Evolutionary conservation across 2,329 filamentous ascomycete genomes (phyloP).

Genomic region (Phialemoniopsis sp.): DNA sequence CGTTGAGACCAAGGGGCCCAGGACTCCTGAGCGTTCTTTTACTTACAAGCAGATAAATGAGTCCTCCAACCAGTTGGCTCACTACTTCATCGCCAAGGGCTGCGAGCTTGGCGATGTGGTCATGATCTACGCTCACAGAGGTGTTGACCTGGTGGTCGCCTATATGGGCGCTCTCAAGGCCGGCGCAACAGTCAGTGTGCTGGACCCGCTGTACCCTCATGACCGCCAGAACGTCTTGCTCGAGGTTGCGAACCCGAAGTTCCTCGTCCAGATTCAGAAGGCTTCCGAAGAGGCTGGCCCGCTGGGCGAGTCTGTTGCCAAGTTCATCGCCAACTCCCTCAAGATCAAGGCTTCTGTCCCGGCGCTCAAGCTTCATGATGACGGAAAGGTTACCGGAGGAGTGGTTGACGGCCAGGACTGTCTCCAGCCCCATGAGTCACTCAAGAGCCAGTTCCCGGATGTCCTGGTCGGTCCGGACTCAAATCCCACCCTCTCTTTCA

Average conservation of each 20-base stretch:
- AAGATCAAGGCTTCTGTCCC: conserved; percentile 71
- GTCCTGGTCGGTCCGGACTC: conserved; percentile 85
- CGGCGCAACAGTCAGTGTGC: conserved; percentile 59
- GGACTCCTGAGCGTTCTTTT: conserved; percentile 60
- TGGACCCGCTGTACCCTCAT: conserved; percentile 81
- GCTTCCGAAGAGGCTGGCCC: conserved; percentile 62
- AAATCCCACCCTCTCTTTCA: conserved; percentile 71
- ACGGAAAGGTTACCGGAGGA: conserved; percentile 71
- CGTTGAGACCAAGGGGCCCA: conserved; percentile 40
- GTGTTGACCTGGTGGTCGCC: conserved; percentile 59
- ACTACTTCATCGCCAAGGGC: conserved; percentile 72
- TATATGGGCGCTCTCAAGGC: conserved; percentile 69
- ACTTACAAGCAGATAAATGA: conserved; percentile 86
- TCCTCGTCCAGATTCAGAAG: conserved; percentile 68
- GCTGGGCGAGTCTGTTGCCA: conserved; percentile 41
- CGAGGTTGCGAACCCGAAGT: conserved; percentile 71
- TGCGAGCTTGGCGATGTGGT: conserved; percentile 80
- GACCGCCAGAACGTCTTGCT: conserved; percentile 79
- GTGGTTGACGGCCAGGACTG: conserved; percentile 48
- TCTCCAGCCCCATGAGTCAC: no score
- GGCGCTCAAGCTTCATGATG: conserved; percentile 64
- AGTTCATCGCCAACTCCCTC: conserved; percentile 71
- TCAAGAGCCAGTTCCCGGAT: conserved; percentile 66
- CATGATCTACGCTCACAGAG: conserved; percentile 83
- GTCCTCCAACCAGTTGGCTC: conserved; percentile 73